Base-by-base conservation (phyloP, 1,284 basidiomycete genomes). In the Crucibulum cyathiforme region DNA sequence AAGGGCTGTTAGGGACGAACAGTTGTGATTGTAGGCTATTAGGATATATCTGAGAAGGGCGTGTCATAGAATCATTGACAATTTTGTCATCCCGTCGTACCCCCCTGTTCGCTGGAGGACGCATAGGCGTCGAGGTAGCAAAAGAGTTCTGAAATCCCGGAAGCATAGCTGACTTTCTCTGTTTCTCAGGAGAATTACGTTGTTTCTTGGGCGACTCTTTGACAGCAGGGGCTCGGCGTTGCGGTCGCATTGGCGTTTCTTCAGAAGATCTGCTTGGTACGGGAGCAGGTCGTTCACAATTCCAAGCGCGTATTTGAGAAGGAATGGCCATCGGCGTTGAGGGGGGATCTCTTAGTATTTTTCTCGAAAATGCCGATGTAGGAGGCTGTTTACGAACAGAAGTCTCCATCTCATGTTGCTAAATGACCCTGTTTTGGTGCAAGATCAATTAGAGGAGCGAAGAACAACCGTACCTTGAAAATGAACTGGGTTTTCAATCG, bases 361-460 rank as follows among this genome's bases (percentile, higher is more conserved):
- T 80, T 64, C 77, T 84, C 34, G 78, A 65, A 15, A 80, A 80
- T 15, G 74, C 71, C 12, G 85, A 79, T 60, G 71, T 68, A 19
- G 82, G 75, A 5, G 80, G 74, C 24, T 24, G 24, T 67, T 81
- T 88, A n/a, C 86, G 83, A 36, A 74, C 67, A 10, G 85, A 79
- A 7, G 83, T 82, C 63, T 92, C 90, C 31, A 88, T 61, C 71
- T 93, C 91, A 63, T 90, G 89, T 82, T 90, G 88, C 88, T 92
- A 53, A 55, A 58, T 50, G 55, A 60, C 59, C 17, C 55, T 50
- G 13, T 39, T 58, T 49, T 36, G 15, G 41, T 56, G 58, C 38
- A 49, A 47, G 9, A 9, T 51, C 36, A 54, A 41, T 36, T 19
- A 59, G 36, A 9, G 45, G 13, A 3, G 36, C 45, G n/a, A 35